Evolutionary conservation across 345 rosid species (phyloP).

Genomic region (Syzygium jambos): DNA sequence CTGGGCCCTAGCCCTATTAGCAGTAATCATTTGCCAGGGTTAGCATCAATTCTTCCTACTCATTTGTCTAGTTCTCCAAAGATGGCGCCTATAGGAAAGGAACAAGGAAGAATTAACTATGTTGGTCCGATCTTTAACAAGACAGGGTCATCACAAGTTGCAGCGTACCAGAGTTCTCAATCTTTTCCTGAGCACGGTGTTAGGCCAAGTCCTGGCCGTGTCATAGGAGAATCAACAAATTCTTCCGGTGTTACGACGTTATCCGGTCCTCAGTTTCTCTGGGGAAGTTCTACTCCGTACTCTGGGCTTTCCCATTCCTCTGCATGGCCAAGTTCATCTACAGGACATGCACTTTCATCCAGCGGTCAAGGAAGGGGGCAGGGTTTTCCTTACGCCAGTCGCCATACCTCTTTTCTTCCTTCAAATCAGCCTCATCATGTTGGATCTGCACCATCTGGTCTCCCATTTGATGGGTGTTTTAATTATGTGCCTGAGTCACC

Average conservation of each 20-base stretch:
- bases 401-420: conserved; percentile 36
- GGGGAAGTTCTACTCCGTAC: conserved; percentile 76
- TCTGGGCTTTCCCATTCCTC: conserved; percentile 46
- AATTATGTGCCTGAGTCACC: conserved; percentile 76
- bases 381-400: conserved; percentile 36
- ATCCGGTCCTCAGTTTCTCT: conserved; percentile 85
- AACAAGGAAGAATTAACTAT: conserved; percentile 49
- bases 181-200: conserved; percentile 51
- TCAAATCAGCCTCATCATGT: conserved; percentile 59
- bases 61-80: conserved; percentile 37
- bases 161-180: conserved; percentile 38
- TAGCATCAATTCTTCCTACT: conserved; percentile 83
- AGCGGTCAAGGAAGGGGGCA: conserved; percentile 27
- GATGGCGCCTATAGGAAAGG: conserved; percentile 63
- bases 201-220: conserved; percentile 32
- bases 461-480: conserved; percentile 69
- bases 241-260: conserved; percentile 54
- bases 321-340: conserved; percentile 55
- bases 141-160: conserved; percentile 32
- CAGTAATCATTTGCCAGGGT: conserved; percentile 51
- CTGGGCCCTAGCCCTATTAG: conserved; percentile 49
- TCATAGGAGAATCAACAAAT: conserved; percentile 52
- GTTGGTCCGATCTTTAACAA: conserved; percentile 39
- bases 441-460: conserved; percentile 91
- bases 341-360: conserved; percentile 51